Evolutionary conservation across 768 basidiomycete species (phyloP).

Genomic region (Mrakia blollopis): DNA sequence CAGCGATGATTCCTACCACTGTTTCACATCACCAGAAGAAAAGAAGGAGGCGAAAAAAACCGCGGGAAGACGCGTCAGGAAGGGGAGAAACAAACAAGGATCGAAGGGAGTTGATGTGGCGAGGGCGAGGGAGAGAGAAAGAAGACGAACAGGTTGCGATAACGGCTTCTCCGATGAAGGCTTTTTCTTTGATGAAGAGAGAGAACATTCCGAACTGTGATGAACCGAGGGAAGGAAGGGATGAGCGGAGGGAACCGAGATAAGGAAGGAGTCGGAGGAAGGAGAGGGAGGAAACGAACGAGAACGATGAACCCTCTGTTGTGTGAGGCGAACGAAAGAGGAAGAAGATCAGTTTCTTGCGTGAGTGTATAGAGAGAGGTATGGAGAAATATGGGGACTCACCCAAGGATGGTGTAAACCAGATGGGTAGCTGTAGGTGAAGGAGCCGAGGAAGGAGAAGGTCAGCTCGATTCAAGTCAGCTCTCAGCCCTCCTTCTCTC

Average conservation of each 20-base stretch:
- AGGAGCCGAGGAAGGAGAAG: neutral
- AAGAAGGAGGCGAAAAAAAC: conserved; percentile 4
- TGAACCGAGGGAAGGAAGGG: neutral
- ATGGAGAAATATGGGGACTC: conserved; percentile 32
- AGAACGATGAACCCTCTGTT: conserved; percentile 65
- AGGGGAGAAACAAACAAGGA: conserved; percentile 44
- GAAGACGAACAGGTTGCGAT: conserved; percentile 88
- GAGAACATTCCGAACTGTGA: conserved; percentile 90
- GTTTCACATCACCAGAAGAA: conserved; percentile 41
- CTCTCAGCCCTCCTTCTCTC: neutral
- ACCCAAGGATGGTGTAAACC: conserved; percentile 68
- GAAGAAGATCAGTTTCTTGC: conserved; percentile 33
- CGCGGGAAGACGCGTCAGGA: conserved; percentile 34
- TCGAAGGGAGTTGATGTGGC: neutral
- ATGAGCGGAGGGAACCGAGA: neutral
- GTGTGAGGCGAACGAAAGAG: conserved; percentile 24
- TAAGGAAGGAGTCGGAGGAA: neutral
- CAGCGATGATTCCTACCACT: conserved; percentile 35
- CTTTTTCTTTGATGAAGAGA: conserved; percentile 78
- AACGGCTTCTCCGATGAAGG: conserved; percentile 94
- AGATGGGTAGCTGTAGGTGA: conserved; percentile 53
- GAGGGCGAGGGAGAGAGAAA: conserved; percentile 51
- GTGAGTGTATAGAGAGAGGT: conserved; percentile 13
- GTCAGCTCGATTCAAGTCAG: neutral
- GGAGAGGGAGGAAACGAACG: conserved; percentile 48